Evolutionary conservation across 2,329 filamentous ascomycete genomes (phyloP).

Genomic region (Botrytis byssoidea): DNA sequence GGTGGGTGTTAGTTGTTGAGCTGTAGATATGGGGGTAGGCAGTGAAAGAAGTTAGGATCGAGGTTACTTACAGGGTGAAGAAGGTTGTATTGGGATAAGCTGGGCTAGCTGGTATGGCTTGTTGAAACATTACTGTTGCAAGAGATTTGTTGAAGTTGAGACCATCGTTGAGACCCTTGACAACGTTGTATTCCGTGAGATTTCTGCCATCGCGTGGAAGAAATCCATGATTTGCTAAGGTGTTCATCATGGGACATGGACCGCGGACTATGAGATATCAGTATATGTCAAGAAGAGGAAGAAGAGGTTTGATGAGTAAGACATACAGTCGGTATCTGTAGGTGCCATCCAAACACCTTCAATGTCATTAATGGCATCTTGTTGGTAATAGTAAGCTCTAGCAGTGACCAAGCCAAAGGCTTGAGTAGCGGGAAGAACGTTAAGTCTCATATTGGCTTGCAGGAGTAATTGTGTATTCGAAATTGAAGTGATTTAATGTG

Average conservation of each 20-base stretch:
- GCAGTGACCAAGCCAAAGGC: not conserved
- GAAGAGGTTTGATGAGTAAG: not conserved
- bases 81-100: constrained; percentile 44
- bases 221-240: constrained; percentile 46
- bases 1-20: constrained; percentile 23
- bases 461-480: not conserved
- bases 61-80: constrained; percentile 8
- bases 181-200: constrained; percentile 38
- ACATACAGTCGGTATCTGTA: constrained; percentile 1
- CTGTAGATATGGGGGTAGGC: constrained; percentile 16
- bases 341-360: constrained; percentile 5
- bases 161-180: constrained; percentile 42
- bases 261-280: constrained; percentile 30
- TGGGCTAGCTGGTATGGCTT: constrained; percentile 46
- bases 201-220: constrained; percentile 44
- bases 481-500: not conserved
- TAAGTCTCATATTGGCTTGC: constrained; percentile 6
- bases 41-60: not conserved
- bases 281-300: not conserved
- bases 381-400: not conserved
- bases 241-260: constrained; percentile 47
- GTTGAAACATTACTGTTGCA: constrained; percentile 44
- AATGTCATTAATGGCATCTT: not conserved
- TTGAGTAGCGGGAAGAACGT: not conserved
- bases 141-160: constrained; percentile 47